phyloP scores from a whole-genome alignment of 371 early-diverging fungal species.

The Sporodiniella umbellata region DNA sequence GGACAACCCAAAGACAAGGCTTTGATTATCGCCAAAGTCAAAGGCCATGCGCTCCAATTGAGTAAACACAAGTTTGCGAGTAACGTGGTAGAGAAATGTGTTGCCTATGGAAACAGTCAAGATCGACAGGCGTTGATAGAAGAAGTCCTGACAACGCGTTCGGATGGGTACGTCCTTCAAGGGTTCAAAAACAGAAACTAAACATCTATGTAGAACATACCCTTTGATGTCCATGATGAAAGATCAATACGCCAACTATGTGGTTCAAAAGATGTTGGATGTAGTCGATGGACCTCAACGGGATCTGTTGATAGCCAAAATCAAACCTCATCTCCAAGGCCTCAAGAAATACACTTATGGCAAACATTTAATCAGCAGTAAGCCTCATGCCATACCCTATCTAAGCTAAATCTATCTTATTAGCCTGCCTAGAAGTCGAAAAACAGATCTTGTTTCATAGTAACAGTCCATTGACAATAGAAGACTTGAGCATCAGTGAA shows the following conservation, averaged over 20 bases:
- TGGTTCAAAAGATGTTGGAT: constrained; percentile 99
- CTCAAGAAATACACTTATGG: constrained; percentile 96
- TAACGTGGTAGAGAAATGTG: constrained; percentile 97
- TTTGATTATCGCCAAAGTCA: constrained; percentile 83
- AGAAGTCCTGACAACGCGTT: constrained; percentile 71
- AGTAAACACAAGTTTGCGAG: constrained; percentile 99
- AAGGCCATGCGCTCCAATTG: constrained; percentile 82
- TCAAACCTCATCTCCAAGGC: constrained; percentile 87
- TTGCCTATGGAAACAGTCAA: constrained; percentile 66
- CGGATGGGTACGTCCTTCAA: constrained; percentile 79
- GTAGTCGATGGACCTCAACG: constrained; percentile 89
- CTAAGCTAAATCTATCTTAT: neutral
- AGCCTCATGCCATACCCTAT: constrained; percentile 3
- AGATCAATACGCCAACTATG: constrained; percentile 99
- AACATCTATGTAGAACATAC: constrained; percentile 51
- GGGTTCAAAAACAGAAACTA: constrained; percentile 5
- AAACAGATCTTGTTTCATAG: constrained; percentile 19
- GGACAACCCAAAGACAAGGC: constrained; percentile 84
- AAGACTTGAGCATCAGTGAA: neutral
- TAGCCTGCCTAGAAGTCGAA: constrained; percentile 28
- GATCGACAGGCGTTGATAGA: constrained; percentile 81
- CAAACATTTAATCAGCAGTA: constrained; percentile 88
- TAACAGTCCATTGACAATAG: neutral
- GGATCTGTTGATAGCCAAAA: constrained; percentile 79
- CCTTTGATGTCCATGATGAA: constrained; percentile 95